phyloP scores from a whole-genome alignment of 1,284 basidiomycete genomes.

The Puccinia coronata region DNA sequence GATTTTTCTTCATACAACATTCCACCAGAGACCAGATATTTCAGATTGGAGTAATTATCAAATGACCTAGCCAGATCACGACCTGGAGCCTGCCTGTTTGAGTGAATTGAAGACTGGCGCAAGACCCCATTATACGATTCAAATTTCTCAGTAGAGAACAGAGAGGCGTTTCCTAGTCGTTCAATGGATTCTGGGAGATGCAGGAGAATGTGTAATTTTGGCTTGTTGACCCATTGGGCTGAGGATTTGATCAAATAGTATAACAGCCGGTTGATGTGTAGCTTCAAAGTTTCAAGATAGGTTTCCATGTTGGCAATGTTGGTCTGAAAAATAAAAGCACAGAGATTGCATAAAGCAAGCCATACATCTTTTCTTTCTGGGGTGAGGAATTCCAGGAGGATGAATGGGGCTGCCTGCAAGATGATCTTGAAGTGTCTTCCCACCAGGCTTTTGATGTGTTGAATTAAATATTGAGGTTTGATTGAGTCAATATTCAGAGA shows the following conservation, averaged over 20 bases:
- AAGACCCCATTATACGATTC: slow-evolving; percentile 7
- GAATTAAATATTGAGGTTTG: slow-evolving; percentile 54
- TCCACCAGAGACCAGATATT: too few relatives aligned
- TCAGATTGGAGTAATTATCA: too few relatives aligned
- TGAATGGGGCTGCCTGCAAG: slow-evolving; percentile 60
- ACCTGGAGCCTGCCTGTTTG: background rate
- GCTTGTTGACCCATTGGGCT: slow-evolving; percentile 32
- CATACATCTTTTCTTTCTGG: slow-evolving; percentile 55
- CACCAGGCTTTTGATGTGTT: slow-evolving; percentile 58
- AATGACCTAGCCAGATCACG: background rate
- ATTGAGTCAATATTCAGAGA: slow-evolving; percentile 22
- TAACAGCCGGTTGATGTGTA: slow-evolving; percentile 58
- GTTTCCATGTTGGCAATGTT: slow-evolving; percentile 56
- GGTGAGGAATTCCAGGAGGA: slow-evolving; percentile 57
- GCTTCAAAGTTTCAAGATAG: background rate
- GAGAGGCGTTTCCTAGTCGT: background rate
- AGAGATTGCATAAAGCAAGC: slow-evolving; percentile 57
- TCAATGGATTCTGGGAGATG: slow-evolving; percentile 50
- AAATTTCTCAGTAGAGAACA: slow-evolving; percentile 4
- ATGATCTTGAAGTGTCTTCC: slow-evolving; percentile 60
- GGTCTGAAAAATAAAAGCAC: slow-evolving; percentile 60
- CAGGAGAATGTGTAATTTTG: background rate
- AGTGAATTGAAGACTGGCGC: slow-evolving; percentile 6
- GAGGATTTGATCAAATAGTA: slow-evolving; percentile 56
- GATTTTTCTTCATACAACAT: too few relatives aligned